Evolutionary conservation across 2,329 filamentous ascomycete genomes (phyloP).

Genomic region (Fusarium mangiferae): DNA sequence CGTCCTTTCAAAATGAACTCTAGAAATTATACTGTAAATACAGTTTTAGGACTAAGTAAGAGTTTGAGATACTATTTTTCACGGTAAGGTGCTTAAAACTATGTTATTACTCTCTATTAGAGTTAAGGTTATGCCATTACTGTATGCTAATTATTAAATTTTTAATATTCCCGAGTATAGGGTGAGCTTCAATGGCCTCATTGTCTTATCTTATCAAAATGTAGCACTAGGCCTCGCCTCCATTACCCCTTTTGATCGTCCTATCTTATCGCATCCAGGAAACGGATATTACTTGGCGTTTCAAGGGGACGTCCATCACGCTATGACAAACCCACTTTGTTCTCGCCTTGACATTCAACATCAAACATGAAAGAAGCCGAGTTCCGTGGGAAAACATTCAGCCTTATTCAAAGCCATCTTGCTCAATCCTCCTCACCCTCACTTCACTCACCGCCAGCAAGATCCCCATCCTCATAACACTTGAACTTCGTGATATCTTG

Average conservation of each 20-base stretch:
- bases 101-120: too few relatives aligned
- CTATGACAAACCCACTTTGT: not conserved
- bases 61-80: too few relatives aligned
- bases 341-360: not conserved
- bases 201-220: not conserved
- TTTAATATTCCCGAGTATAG: not conserved
- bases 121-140: too few relatives aligned
- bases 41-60: too few relatives aligned
- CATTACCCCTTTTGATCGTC: not conserved
- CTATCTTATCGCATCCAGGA: not conserved
- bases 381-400: conserved; percentile 3
- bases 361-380: not conserved
- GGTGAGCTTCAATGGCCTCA: not conserved
- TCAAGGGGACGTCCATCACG: not conserved
- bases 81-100: too few relatives aligned
- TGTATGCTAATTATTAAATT: too few relatives aligned
- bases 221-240: not conserved
- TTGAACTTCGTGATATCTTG: not conserved
- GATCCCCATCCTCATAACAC: not conserved
- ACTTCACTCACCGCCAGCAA: not conserved
- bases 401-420: not conserved
- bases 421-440: not conserved
- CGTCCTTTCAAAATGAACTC: too few relatives aligned
- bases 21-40: too few relatives aligned
- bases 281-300: conserved; percentile 7